Base-by-base conservation (phyloP, 805 yeast species). In the Cyberlindnera petersonii region DNA sequence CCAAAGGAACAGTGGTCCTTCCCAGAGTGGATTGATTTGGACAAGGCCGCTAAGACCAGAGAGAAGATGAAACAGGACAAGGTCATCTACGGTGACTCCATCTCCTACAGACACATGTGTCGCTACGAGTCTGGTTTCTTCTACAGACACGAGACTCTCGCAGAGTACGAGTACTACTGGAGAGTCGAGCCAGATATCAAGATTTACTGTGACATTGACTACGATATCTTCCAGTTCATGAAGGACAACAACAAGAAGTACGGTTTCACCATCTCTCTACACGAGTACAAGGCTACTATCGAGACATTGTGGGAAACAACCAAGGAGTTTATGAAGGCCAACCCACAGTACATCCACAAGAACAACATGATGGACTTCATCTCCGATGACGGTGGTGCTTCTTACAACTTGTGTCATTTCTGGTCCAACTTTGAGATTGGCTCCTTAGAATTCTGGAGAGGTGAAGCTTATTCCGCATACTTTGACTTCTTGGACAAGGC, bases 361-460 rank as follows among this genome's bases (percentile, higher is more conserved):
- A 62, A 80, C 57, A 80, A 79, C 56, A 64, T 82, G 58, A 60
- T 80, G 68, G 71, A 74, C 23, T 84, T 83, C 64, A 63, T 84
- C 29, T 74, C 83, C 13, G 67, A 77, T 51, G 86, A 83, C 57
- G 61, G 65, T 16, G 93, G 91, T 40, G 74, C 74, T 43, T 60
- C 76, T 3, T 86, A 82, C 61, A 84, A 84, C 58, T 53, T 74
- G 55, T 86, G 94, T 58, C 94, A 86, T 59, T 86, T 82, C 62
- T 85, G 94, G 93, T 73, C 86, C 14, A 82, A 82, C 60, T 82
- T 82, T 46, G 88, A 82, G 63, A 69, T 84, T 43, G 93, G 85
- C 11, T 79, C 79, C 42, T 67, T 84, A 58, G 78, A 78, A 40
- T 75, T 84, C 47, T 84, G 82, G 79, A 68, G 87, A 47, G 66